Base-by-base conservation (phyloP, 2,329 filamentous ascomycete genomes). In the Epichloe aotearoae region DNA sequence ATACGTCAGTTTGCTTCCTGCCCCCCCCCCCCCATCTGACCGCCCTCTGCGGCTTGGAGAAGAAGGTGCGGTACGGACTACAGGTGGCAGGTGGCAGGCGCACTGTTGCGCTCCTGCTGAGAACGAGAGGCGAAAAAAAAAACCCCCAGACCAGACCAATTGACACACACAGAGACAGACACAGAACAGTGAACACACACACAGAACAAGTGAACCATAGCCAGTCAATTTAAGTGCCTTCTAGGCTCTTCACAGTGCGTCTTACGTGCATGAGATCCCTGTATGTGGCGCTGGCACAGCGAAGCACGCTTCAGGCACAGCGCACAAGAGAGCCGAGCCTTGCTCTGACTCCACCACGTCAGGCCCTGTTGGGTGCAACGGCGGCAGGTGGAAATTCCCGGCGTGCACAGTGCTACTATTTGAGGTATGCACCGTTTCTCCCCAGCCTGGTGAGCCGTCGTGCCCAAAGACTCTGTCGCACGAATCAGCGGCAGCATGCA, bases 221-320 rank as follows among this genome's bases (percentile, higher is more conserved):
- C 46, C 50, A 46, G 19, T 36, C 26, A 42, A 50, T 37, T 36
- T 11, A 36, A 20, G 46, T 15, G 17, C 30, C 26, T 26, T 20
- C 38, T 11, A 19, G n/a, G 17, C 8, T 38, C 36, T 42, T 33
- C 49, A 56, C 54, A 56, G 54, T 56, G 54, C 49, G 50, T 19
- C 10, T 19, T 14, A 5, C 3, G 8, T 30, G 26, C 46, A 41
- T 39, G n/a, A 12, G 10, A 12, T 41, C 40, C 46, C 46, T 46
- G 46, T 19, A 11, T 8, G 50, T 47, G 50, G 50, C 42, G 47
- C 39, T 34, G 8, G 20, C 11, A 38, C 15, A 39, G 26, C 46
- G 12, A 50, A 48, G 39, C 46, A 23, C 37, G 43, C 36, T 30
- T 10, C 47, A 50, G 38, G 51, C 7, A 47, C 44, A 10, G 37